Base-by-base conservation (phyloP, 1,139 yeast species). In the Arxiozyma bovina region DNA sequence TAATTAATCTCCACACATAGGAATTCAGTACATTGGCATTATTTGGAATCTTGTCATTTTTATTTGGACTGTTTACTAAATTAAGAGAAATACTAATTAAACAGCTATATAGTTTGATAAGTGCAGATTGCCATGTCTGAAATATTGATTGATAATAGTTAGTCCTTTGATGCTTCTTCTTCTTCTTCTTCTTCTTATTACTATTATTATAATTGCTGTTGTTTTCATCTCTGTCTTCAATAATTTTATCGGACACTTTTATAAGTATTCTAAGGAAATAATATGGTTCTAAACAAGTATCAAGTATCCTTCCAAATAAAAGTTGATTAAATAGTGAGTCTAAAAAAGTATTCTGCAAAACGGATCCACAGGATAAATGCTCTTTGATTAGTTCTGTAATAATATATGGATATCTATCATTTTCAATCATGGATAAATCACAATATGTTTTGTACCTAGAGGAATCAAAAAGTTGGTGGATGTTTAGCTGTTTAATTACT, bases 221-320 rank as follows among this genome's bases (percentile, higher is more conserved):
- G 5, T 2, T 23, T 23, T 23, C 30, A 27, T 7, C 30, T n/a
- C 8, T 3, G 4, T 17, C 21, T 45, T 40, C 27, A 25, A 55
- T 23, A 45, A 51, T 22, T 42, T 50, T 47, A 18, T 56, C 54
- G 48, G 60, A 58, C 7, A 57, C 9, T 23, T 60, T 60, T 8
- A 48, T 54, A 6, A 65, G 50, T 1, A 58, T 60, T 11, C 58
- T 57, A 3, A 67, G 45, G 1, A 64, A 22, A 52, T 60, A 60
- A 45, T 61, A 63, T 11, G 70, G 70, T 22, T 66, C 69, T 1
- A 55, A 54, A 6, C 60, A 43, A 46, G 60, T 64, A 42, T 63
- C 62, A 30, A 61, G 42, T 12, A 67, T 45, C 30, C 60, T 58
- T 3, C 63, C 66, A 15, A 66, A 48, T 8, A 67, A 17, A n/a